Evolutionary conservation across 345 rosid genomes (phyloP).

Genomic region (Gynandropsis gynandra): DNA sequence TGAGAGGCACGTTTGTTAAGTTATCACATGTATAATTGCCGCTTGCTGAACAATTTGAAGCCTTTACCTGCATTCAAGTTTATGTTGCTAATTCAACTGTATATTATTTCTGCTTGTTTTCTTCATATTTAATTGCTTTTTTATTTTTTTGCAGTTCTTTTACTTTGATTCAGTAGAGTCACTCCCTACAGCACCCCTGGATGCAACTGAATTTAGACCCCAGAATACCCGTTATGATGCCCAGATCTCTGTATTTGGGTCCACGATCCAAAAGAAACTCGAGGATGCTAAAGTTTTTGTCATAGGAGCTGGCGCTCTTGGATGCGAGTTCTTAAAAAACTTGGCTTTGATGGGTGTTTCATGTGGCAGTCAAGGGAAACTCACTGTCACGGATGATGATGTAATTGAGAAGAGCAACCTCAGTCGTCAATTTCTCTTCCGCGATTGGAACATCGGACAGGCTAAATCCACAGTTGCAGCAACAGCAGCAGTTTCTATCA

Average conservation of each 20-base stretch:
- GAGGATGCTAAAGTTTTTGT: constrained; percentile 69
- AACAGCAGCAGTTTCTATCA: constrained; percentile 54
- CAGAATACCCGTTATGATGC: constrained; percentile 73
- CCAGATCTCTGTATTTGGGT: constrained; percentile 83
- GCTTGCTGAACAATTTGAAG: background rate
- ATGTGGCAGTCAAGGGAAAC: constrained; percentile 53
- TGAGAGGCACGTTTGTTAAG: constrained; percentile 2
- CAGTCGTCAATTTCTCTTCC: constrained; percentile 69
- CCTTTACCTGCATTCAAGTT: background rate
- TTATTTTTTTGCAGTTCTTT: constrained; percentile 47
- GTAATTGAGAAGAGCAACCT: constrained; percentile 76
- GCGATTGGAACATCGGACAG: constrained; percentile 79
- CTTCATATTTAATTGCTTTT: constrained; percentile 6
- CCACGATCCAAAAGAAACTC: constrained; percentile 68
- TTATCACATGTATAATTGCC: constrained; percentile 5
- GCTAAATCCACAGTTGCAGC: constrained; percentile 78
- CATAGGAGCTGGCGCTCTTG: constrained; percentile 85
- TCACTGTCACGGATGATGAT: constrained; percentile 73
- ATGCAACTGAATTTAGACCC: constrained; percentile 54
- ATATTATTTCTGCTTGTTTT: constrained; percentile 6
- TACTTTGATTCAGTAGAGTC: constrained; percentile 87
- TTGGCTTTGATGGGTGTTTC: constrained; percentile 79
- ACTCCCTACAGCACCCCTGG: constrained; percentile 57
- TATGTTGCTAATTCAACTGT: constrained; percentile 1
- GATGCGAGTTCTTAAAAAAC: constrained; percentile 87